Evolutionary conservation across 1,284 basidiomycete genomes (phyloP), one percentile per base, ranked within the genome.

Genomic region (Cutaneotrichosporon daszewskae): DNA sequence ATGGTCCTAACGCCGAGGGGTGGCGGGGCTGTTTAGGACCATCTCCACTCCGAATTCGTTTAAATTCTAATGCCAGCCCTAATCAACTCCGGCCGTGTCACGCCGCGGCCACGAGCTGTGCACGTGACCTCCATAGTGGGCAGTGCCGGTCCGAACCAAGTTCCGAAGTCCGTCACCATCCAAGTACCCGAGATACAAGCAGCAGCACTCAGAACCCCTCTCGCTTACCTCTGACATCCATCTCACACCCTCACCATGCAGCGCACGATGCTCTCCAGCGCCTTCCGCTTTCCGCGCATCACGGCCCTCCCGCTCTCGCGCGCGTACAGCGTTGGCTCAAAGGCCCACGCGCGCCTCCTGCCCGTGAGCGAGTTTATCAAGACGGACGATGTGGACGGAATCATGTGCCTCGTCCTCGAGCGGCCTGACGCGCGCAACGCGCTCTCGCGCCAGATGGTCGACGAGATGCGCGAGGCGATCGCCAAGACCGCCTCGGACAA

Each of bases 391-490:
- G 35, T 52, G 17, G 59, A 60, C 45, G 71, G 72, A 16, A 69
- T 75, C 23, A 60, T 66, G 28, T 64, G 66, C 27, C 57, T 77
- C 17, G 70, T 68, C 26, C 77, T 95, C 54, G 88, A 94, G 60
- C 77, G 87, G 43, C 85, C 87, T 4, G 77, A 84, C 54, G 82
- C 82, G 52, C 90, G 84, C 77, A 96, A 96, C 73, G 89, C 91
- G 16, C 86, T 96, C 43, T 89, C 85, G 5, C 71, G 80, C 45
- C 75, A 75, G 22, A 76, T 95, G 56, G 74, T 94, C 31, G 74
- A 89, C 87, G 80, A 88, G 75, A 70, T 89, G 47, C 76, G 76
- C 52, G 77, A 82, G 58, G 80, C 81, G 55, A 66, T 90, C 38
- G 79, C 85, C 49, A 74, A 68, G n/a, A 77, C 83, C 38, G 77